Evolutionary conservation across 2,329 filamentous ascomycete species (phyloP), one percentile per base, ranked within the genome.

Genomic region (Orbilia ellipsospora): DNA sequence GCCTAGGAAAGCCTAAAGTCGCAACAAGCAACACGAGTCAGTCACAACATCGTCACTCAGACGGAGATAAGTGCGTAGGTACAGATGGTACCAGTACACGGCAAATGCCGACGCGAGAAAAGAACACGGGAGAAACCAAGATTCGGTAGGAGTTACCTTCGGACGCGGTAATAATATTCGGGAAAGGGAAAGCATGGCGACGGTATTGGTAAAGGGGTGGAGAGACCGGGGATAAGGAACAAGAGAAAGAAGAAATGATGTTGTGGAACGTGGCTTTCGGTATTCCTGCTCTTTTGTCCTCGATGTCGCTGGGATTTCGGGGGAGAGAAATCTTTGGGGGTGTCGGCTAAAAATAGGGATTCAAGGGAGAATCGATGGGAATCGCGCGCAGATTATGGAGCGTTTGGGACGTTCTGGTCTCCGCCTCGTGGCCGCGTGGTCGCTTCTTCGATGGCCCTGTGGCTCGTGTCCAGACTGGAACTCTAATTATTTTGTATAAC

Each of bases 1-100:
- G 81, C 92, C 92, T 78, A 97, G 88, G 82, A 97, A 94, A 55
- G 89, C 90, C 93, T 97, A 45, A 54, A 51, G 13, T 15, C 44
- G 44, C 13, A 10, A 45, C n/a, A 81, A 61, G 60, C 13, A 44
- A 59, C 52, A 55, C 40, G 23, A 28, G 69, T 73, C 55, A 73
- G 63, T 40, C 62, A 51, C 45, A 31, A 28, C 7, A 15, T 31
- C 20, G 15, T 23, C 52, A 23, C 23, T 23, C 4, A 23, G 23
- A 23, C 4, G 23, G 23, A 23, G 23, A 23, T 2, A 23, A 23
- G 23, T 23, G 23, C 23, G 44, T 13, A 48, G 44, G 13, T 15
- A 48, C 16, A n/a, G n/a, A n/a, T n/a, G n/a, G n/a, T n/a, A n/a
- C n/a, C n/a, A 48, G 13, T 48, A n/a, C 44, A n/a, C 44, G 31